Base-by-base conservation (phyloP, 176 grass and related monocot genomes). In the Oryza brachyantha region DNA sequence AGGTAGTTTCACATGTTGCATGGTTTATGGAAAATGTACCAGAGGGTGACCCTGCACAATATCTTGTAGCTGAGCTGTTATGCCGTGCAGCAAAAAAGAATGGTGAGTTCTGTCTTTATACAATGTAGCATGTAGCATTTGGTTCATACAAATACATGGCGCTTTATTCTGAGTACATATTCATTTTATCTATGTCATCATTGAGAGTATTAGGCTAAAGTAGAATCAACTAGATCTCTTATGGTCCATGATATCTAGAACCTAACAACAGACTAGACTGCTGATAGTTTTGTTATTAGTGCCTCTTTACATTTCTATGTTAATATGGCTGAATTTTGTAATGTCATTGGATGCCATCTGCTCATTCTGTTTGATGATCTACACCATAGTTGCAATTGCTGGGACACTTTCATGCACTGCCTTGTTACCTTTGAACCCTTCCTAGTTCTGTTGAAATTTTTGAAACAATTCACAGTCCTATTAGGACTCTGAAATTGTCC, bases 11-110 rank as follows among this genome's bases (percentile, higher is more conserved):
- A 10, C 93, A 97, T 79, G 88, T 97, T 64, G 74, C 86, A 10
- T 97, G 93, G 90, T 97, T 97, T 79, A 97, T 93, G 80, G 93
- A 97, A 81, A 97, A 93, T 84, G 85, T 88, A 70, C 93, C 93
- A 64, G 93, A 97, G 74, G 93, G 93, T 58, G 93, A 97, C 57
- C 93, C 93, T 82, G 93, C 93, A 9, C 93, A 97, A 40, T 91
- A 97, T 76, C 90, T 97, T 67, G 85, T 97, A 40, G 82, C 93
- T 43, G 93, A 97, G 74, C 93, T 97, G 43, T 88, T 97, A 75
- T 86, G 83, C n/a, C 93, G 93, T 25, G 93, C 93, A 86, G 93
- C 93, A 66, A 97, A 97, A 75, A 91, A 90, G 75, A 97, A 97
- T 64, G 93, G 93, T 97, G 21, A 86, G 81, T 83, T 77, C 55